Base-by-base conservation (phyloP, 2,329 filamentous ascomycete genomes). In the Atkinsonella texensis region DNA sequence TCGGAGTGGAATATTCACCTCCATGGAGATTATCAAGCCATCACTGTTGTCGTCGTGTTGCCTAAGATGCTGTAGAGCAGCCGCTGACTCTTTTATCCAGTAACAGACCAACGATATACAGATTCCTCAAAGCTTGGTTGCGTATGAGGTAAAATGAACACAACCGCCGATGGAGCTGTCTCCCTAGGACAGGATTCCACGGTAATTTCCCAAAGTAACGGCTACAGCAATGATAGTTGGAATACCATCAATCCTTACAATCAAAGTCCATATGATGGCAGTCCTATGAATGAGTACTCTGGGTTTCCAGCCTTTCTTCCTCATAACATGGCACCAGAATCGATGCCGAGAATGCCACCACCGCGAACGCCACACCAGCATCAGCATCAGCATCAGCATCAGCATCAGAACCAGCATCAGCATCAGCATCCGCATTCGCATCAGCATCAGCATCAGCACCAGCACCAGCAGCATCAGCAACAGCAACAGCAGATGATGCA, bases 221-320 rank as follows among this genome's bases (percentile, higher is more conserved):
- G 58, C 41, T 68, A 66, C 51, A 53, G 66, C 54, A 70, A 66
- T 62, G 72, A 77, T 54, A 69, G 68, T 60, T 81, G 80, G 80
- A 71, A 71, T 46, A 74, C 75, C 60, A 75, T 82, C 60, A 74
- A 69, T 56, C 66, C 81, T 13, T 86, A 87, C 60, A 81, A 82
- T 58, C 80, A 84, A 55, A 85, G 84, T 40, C 64, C 68, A 1
- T 70, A 70, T 53, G 62, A 59, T 49, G 59, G 65, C 52, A 80
- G 66, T 32, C 63, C 83, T 23, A 80, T 88, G 68, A 74, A 81
- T 41, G 84, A 87, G 58, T 89, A 87, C 62, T 72, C 75, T 53
- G 75, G 73, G 58, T 82, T 71, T 56, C 61, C 74, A 18, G 52
- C 56, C 53, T 89, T 85, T 67, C 71, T 77, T 57, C 70, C 73